These are phyloP conservation scores for Pilobolus umbonatus DNA, from an alignment of 192 early-diverging fungal genomes.

Conservation along the genomic window DNA sequence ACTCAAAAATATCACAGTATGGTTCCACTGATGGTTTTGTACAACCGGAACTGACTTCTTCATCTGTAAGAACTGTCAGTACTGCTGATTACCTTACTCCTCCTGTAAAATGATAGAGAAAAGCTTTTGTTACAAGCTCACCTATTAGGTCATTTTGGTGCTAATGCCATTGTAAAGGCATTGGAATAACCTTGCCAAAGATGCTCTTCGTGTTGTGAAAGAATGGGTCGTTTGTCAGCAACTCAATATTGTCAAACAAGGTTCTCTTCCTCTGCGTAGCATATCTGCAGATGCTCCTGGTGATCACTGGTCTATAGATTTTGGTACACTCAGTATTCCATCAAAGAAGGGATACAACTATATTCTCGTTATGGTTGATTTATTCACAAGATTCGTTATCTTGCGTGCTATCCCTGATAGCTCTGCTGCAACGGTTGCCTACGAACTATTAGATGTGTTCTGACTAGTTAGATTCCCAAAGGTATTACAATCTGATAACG, in stretches of 20 bases:
- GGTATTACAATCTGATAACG: conserved; percentile 37
- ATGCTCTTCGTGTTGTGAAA: not conserved
- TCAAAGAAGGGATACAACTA: not conserved
- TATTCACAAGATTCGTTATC: conserved; percentile 30
- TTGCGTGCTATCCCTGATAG: conserved; percentile 13
- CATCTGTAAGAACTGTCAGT: not conserved
- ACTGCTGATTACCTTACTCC: not conserved
- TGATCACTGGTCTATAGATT: not conserved
- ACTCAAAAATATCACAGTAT: not conserved
- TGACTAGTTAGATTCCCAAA: conserved; percentile 26
- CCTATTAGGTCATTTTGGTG: not conserved
- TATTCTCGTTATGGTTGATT: conserved; percentile 21
- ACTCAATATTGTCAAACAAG: not conserved
- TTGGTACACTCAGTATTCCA: not conserved
- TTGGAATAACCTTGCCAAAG: not conserved
- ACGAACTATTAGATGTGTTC: conserved; percentile 11
- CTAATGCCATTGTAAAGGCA: not conserved
- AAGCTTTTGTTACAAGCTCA: not conserved
- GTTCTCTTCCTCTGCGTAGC: not conserved
- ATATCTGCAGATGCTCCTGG: not conserved
- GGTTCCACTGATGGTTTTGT: too few relatives aligned
- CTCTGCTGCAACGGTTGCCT: conserved; percentile 2
- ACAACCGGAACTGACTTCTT: too few relatives aligned
- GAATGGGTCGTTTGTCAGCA: not conserved
- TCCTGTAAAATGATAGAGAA: not conserved